Conservation (phyloP, 768 basidiomycete species). For the Mycena vitilis region DNA sequence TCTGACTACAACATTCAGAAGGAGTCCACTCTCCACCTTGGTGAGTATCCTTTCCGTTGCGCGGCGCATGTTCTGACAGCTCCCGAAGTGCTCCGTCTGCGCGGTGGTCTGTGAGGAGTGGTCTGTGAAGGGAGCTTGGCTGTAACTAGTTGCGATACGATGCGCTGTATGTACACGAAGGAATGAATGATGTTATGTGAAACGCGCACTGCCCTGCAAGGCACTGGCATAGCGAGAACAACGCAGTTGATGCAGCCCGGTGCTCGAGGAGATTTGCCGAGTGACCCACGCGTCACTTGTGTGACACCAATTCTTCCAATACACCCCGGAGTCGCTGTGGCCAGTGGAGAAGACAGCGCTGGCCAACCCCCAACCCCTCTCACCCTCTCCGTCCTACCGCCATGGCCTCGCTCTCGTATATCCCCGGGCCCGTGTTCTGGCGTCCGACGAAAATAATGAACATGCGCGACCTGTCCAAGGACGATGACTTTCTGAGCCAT, state of each 20-base stretch:
- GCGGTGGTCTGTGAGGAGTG: slow-evolving; percentile 55
- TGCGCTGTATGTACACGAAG: slow-evolving; percentile 7
- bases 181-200: slow-evolving; percentile 32
- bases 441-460: slow-evolving; percentile 91
- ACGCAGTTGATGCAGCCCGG: slow-evolving; percentile 22
- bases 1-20: slow-evolving; percentile 77
- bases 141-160: slow-evolving; percentile 17
- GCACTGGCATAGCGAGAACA: slow-evolving; percentile 11
- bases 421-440: slow-evolving; percentile 62
- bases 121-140: slow-evolving; percentile 38
- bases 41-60: slow-evolving; percentile 41
- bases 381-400: slow-evolving; percentile 34
- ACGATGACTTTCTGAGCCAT: slow-evolving; percentile 92
- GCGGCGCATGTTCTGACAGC: not conserved
- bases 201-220: slow-evolving; percentile 21
- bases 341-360: slow-evolving; percentile 19
- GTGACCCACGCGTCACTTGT: slow-evolving; percentile 3
- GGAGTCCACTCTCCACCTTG: slow-evolving; percentile 73
- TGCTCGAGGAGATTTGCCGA: not conserved
- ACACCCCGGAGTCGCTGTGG: slow-evolving; percentile 18
- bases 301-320: not conserved
- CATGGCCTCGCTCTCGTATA: slow-evolving; percentile 35
- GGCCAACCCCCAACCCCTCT: slow-evolving; percentile 28
- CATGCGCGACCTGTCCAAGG: slow-evolving; percentile 88
- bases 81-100: slow-evolving; percentile 53